These are phyloP conservation scores for Saccharomycopsis phalli DNA, from an alignment of 1,139 yeast species.

Conservation along the genomic window DNA sequence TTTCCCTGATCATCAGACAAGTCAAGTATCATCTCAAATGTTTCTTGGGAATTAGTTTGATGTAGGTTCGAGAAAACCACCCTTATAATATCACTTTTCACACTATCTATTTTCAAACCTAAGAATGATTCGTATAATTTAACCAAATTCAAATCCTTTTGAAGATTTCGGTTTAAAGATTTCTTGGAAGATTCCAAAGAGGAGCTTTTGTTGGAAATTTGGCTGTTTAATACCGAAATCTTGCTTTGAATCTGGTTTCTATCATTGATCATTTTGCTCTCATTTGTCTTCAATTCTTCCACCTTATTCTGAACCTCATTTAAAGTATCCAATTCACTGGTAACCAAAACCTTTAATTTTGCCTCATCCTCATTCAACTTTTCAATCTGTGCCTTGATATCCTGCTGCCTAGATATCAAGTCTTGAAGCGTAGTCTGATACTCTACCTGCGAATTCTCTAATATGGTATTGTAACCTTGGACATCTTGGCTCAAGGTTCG, in stretches of 20 bases:
- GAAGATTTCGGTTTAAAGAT: slow-evolving; percentile 27
- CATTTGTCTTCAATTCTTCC: slow-evolving; percentile 28
- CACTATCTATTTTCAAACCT: slow-evolving; percentile 38
- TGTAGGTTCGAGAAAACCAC: slow-evolving; percentile 39
- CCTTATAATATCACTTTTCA: slow-evolving; percentile 31
- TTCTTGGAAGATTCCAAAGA: slow-evolving; percentile 24
- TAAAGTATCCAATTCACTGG: slow-evolving; percentile 10
- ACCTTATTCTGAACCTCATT: slow-evolving; percentile 23
- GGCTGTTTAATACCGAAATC: slow-evolving; percentile 27
- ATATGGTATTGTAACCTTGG: slow-evolving; percentile 23
- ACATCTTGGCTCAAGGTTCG: slow-evolving; percentile 24
- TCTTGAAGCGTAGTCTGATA: slow-evolving; percentile 23
- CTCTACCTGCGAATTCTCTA: slow-evolving; percentile 23
- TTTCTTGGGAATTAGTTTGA: slow-evolving; percentile 31
- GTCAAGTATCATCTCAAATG: slow-evolving; percentile 33
- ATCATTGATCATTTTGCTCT: slow-evolving; percentile 21
- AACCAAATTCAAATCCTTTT: slow-evolving; percentile 34
- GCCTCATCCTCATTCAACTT: slow-evolving; percentile 21
- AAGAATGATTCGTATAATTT: slow-evolving; percentile 37
- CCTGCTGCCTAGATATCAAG: slow-evolving; percentile 23
- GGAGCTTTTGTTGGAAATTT: slow-evolving; percentile 24
- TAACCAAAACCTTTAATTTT: slow-evolving; percentile 22
- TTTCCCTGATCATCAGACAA: slow-evolving; percentile 29
- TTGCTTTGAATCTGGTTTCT: slow-evolving; percentile 27
- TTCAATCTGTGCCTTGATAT: slow-evolving; percentile 23